Percentiles rank a stretch among this genome's conserved stretches.
Evolutionary conservation across 2,329 filamentous ascomycete genomes (phyloP).

Genomic region (Fusarium siculi): DNA sequence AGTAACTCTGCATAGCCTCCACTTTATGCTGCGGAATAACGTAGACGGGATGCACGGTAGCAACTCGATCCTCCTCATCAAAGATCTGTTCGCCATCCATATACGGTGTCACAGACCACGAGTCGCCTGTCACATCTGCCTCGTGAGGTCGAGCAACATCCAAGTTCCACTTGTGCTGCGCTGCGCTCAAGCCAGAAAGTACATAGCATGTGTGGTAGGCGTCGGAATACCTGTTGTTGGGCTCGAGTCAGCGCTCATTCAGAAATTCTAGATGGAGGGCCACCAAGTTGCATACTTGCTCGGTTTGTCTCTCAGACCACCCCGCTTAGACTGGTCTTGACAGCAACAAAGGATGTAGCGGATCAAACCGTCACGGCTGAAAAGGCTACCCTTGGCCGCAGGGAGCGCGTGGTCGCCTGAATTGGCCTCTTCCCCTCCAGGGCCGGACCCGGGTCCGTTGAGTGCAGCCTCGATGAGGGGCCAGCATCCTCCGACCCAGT

Average conservation of each 20-base stretch:
- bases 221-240: conserved; percentile 72
- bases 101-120: conserved; percentile 61
- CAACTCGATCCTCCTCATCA: conserved; percentile 76
- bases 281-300: conserved; percentile 71
- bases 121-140: conserved; percentile 50
- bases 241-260: conserved; percentile 35
- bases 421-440: conserved; percentile 45
- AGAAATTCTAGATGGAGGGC: conserved; percentile 17
- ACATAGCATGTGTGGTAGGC: conserved; percentile 95
- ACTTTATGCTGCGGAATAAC: conserved; percentile 80
- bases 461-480: conserved; percentile 85
- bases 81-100: conserved; percentile 71
- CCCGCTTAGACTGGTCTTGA: conserved; percentile 75
- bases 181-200: conserved; percentile 83
- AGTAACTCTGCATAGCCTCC: conserved; percentile 73
- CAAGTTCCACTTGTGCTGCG: conserved; percentile 75
- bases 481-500: conserved; percentile 98
- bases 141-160: conserved; percentile 47
- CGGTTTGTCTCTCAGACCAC: conserved; percentile 93
- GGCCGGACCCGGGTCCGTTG: conserved; percentile 55
- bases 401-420: conserved; percentile 45
- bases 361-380: conserved; percentile 84
- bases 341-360: conserved; percentile 92
- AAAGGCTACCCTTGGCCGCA: conserved; percentile 63
- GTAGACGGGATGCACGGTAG: conserved; percentile 83